Evolutionary conservation across 2,329 filamentous ascomycete species (phyloP).

Genomic region (Penicillium verrucosum): DNA sequence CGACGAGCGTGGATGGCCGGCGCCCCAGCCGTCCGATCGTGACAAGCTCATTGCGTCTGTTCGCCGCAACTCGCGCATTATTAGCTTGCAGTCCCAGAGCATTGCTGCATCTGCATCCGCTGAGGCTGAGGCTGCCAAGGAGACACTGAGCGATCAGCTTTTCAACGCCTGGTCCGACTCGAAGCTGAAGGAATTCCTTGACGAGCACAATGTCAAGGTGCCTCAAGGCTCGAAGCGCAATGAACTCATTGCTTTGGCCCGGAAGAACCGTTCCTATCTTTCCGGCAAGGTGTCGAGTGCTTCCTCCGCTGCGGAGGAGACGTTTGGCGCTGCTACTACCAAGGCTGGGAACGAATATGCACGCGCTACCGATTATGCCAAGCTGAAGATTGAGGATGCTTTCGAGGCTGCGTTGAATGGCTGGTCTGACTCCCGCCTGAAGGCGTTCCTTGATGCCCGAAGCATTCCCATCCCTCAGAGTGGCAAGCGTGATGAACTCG

Average conservation of each 20-base stretch:
- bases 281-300: conserved; percentile 51
- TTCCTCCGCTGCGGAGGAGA: conserved; percentile 45
- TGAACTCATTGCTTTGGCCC: conserved; percentile 82
- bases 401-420: conserved; percentile 61
- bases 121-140: conserved; percentile 66
- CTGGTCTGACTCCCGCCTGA: conserved; percentile 75
- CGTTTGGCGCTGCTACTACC: conserved; percentile 68
- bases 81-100: conserved; percentile 65
- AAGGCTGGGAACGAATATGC: conserved; percentile 74
- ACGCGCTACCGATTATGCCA: conserved; percentile 68
- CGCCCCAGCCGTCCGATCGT: conserved; percentile 76
- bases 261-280: conserved; percentile 74
- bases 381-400: conserved; percentile 60
- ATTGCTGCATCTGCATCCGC: conserved; percentile 59
- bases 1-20: conserved; percentile 80
- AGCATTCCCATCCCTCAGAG: conserved; percentile 71
- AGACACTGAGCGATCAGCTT: conserved; percentile 74
- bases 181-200: conserved; percentile 86
- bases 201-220: conserved; percentile 84
- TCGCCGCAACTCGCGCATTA: conserved; percentile 83
- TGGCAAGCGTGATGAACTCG: conserved; percentile 68
- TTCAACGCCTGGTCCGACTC: conserved; percentile 88
- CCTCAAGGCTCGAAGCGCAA: conserved; percentile 90
- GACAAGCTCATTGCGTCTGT: conserved; percentile 86
- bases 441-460: conserved; percentile 73